A percentile compares a stretch with the other conserved stretches of the same genome.
Conservation (phyloP, 176 grass and related monocot species). For the Themeda triandra region DNA sequence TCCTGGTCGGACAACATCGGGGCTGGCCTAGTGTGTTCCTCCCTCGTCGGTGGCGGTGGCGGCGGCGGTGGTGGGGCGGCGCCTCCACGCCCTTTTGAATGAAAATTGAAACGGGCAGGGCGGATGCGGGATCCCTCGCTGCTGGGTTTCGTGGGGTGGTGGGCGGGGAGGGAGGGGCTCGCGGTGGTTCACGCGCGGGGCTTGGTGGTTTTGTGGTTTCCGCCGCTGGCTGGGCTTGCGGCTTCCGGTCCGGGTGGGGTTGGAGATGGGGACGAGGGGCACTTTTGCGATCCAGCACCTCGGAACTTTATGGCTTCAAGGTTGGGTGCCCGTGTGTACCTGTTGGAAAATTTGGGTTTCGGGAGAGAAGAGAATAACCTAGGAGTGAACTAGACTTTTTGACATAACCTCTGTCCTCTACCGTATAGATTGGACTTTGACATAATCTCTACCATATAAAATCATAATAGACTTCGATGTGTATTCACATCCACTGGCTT, state of each 20-base stretch:
- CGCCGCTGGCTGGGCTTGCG: not conserved
- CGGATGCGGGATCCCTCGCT: constrained; percentile 24
- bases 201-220: constrained; percentile 4
- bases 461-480: too few relatives aligned
- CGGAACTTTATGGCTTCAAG: too few relatives aligned
- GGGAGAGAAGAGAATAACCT: too few relatives aligned
- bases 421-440: too few relatives aligned
- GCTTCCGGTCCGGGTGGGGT: not conserved
- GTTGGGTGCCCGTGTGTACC: not conserved
- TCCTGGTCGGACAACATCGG: constrained; percentile 88
- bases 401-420: too few relatives aligned
- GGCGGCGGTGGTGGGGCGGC: not conserved
- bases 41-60: not conserved
- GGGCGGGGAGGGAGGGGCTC: not conserved
- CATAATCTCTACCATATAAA: too few relatives aligned
- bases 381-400: not conserved
- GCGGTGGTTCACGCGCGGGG: constrained; percentile 17
- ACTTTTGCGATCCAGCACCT: not conserved
- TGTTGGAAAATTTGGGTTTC: not conserved
- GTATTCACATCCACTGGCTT: not conserved
- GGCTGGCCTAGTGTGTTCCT: too few relatives aligned
- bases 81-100: constrained; percentile 29
- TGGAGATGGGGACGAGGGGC: not conserved
- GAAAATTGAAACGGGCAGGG: constrained; percentile 44
- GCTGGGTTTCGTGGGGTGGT: constrained; percentile 13